Evolutionary conservation across 1,139 yeast species (phyloP), one percentile per base, ranked within the genome.

Genomic region (Nakaseomyces bracarensis): DNA sequence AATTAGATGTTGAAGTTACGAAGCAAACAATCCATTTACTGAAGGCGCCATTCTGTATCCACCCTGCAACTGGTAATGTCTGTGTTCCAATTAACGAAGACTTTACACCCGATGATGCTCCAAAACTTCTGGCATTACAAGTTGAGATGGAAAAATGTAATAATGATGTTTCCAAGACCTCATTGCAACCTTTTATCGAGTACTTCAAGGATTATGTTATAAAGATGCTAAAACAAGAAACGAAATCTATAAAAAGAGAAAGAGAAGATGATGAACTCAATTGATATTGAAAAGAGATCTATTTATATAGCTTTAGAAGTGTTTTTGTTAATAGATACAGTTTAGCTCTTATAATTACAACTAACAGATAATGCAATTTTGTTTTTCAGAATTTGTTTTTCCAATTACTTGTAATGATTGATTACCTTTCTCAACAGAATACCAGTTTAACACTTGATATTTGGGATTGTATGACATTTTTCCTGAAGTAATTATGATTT

Each of bases 11-110:
- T 42, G 95, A 89, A 61, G 99, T 91, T 34, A 83, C 98, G 8
- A 75, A 82, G 52, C 95, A 84, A 61, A 70, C 89, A 53, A 85
- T 80, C 63, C 99, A 91, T 68, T 79, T 91, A 66, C 74, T 91
- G 55, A 91, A 91, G 60, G 83, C 97, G 1, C 99, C 99, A n/a
- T 91, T 93, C 62, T 91, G 97, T 68, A 80, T 91, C 39, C 99
- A 91, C 60, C 99, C 99, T 1, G 80, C 87, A 5, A 93, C 99
- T 0, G 97, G 96, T n/a, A 83, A 87, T 53, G 84, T 91, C 3
- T 91, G 98, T 75, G 96, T 93, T 6, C 96, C 98, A 0, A 87
- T 91, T 18, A 57, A 50, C 28, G 60, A 57, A 44, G 76, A 77
- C 1, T 91, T 91, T 57, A 78, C 82, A 52, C 97, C 97, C 1